phyloP scores from a whole-genome alignment of 106 monocot species.

The Triglochin maritima region DNA sequence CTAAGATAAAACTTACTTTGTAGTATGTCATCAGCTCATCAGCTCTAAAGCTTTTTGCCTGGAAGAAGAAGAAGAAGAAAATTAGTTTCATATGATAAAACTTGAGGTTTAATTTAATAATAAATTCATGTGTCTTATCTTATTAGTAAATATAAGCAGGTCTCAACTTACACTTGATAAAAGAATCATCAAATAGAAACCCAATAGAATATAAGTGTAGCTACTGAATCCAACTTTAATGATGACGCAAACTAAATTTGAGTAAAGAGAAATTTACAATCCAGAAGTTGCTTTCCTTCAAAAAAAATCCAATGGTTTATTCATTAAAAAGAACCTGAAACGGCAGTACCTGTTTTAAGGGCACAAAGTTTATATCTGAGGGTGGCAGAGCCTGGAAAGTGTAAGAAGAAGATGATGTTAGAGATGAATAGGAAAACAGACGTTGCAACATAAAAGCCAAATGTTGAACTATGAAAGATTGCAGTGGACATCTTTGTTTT shows the following conservation, averaged over 20 bases:
- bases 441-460: too few species aligned
- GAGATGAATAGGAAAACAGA: not conserved
- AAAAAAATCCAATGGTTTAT: not conserved
- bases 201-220: too few species aligned
- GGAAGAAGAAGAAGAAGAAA: not conserved
- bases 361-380: conserved; percentile 59
- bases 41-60: conserved; percentile 78
- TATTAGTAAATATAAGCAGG: not conserved
- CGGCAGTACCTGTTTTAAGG: conserved; percentile 61
- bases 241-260: too few species aligned
- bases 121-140: not conserved
- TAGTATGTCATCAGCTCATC: conserved; percentile 86
- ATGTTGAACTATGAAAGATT: too few species aligned
- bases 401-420: not conserved
- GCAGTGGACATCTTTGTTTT: too few species aligned
- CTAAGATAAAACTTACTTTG: conserved; percentile 43
- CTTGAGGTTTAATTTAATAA: too few species aligned
- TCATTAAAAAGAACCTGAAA: too few species aligned
- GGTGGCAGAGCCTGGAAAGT: conserved; percentile 63
- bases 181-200: too few species aligned
- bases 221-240: too few species aligned
- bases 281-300: not conserved
- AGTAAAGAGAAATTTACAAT: too few species aligned
- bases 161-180: not conserved
- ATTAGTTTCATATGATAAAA: too few species aligned